These are phyloP conservation scores for Ilex asprella DNA, from an alignment of 257 asterid species.

Conservation along the genomic window DNA sequence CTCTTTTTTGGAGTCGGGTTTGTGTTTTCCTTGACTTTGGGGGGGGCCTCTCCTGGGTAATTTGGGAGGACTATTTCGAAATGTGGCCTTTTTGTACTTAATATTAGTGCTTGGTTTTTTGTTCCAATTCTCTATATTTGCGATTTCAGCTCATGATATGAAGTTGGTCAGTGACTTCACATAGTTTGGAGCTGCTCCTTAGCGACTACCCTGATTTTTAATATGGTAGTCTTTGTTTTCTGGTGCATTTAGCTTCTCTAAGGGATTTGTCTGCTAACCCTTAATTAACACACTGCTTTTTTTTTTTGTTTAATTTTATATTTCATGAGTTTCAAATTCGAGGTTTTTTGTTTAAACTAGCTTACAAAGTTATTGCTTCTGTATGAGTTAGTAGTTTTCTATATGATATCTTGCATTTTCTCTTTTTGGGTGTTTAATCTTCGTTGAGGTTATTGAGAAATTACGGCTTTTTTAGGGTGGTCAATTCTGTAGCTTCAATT, in stretches of 20 bases:
- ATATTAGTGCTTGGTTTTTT: not conserved
- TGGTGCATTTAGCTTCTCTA: not conserved
- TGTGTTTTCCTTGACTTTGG: conserved; percentile 29
- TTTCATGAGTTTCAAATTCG: not conserved
- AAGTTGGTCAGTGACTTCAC: not conserved
- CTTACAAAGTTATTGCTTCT: not conserved
- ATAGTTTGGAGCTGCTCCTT: not conserved
- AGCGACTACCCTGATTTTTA: not conserved
- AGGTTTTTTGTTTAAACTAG: not conserved
- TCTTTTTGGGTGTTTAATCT: conserved; percentile 12
- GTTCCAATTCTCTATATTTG: not conserved
- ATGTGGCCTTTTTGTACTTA: conserved; percentile 4
- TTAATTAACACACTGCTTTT: not conserved
- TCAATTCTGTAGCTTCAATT: conserved; percentile 11
- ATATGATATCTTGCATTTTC: conserved; percentile 15
- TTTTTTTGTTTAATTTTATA: not conserved
- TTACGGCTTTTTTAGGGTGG: conserved; percentile 1
- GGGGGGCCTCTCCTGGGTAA: conserved; percentile 23
- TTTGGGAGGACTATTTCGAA: conserved; percentile 20
- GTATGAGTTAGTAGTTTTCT: conserved; percentile 13
- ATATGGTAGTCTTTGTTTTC: not conserved
- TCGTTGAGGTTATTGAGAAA: not conserved
- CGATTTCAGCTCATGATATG: not conserved
- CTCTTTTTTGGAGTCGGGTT: conserved; percentile 28
- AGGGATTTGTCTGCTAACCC: not conserved